A percentile compares a stretch with the other conserved stretches of the same genome.
phyloP scores from a whole-genome alignment of 75 land plant species.

The Chamaecyparis obtusa region DNA sequence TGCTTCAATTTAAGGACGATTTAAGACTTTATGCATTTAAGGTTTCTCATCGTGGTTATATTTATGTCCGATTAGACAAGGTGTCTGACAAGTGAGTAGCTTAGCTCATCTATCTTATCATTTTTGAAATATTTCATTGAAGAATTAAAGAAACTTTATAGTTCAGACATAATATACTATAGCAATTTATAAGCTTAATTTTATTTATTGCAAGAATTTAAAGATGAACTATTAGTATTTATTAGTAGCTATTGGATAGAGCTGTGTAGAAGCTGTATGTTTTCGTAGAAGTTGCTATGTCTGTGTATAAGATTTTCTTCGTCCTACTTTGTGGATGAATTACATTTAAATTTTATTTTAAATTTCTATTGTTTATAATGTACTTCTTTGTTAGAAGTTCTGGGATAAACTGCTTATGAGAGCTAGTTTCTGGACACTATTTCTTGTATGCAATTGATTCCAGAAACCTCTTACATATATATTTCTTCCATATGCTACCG shows the following conservation, averaged over 20 bases:
- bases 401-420: too few species aligned
- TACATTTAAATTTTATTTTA: too few species aligned
- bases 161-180: not conserved
- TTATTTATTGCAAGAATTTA: not conserved
- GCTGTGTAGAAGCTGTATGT: not conserved
- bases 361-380: too few species aligned
- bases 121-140: not conserved
- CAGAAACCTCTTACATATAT: not conserved
- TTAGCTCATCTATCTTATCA: not conserved
- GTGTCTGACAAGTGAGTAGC: conserved; percentile 64
- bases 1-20: conserved; percentile 47
- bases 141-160: not conserved
- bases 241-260: not conserved
- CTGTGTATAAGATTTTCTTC: not conserved
- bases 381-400: too few species aligned
- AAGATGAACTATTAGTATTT: not conserved
- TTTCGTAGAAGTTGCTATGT: not conserved
- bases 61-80: conserved; percentile 88
- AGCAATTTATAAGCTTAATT: not conserved
- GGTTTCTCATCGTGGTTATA: conserved; percentile 56
- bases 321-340: not conserved
- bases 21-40: conserved; percentile 76
- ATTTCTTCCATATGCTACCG: not conserved
- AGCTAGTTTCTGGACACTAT: too few species aligned
- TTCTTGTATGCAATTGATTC: too few species aligned